A percentile compares a stretch with the other conserved stretches of the same genome.
phyloP scores from a whole-genome alignment of 495 filamentous ascomycete species.

The Lasiosphaeriaceae sp. region DNA sequence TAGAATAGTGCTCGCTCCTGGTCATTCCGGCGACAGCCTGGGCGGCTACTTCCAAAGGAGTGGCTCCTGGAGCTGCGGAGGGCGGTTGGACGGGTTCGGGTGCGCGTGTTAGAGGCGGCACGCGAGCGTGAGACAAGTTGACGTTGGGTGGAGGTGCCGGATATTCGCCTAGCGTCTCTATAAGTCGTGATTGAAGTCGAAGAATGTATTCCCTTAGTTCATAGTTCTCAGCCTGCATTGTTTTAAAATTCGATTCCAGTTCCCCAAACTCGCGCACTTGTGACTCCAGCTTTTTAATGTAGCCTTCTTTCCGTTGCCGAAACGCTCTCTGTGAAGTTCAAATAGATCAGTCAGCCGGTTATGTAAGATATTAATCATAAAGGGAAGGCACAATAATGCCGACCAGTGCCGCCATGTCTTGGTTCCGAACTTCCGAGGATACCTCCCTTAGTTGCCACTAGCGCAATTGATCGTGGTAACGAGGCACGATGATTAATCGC shows the following conservation, averaged over 20 bases:
- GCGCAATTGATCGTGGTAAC: slow-evolving; percentile 1
- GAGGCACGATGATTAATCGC: slow-evolving; percentile 7
- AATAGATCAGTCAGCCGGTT: slow-evolving; percentile 14
- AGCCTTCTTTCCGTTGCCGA: slow-evolving; percentile 93
- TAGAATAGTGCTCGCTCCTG: slow-evolving; percentile 20
- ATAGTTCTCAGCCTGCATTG: slow-evolving; percentile 82
- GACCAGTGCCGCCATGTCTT: neutral
- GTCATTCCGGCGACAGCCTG: slow-evolving; percentile 34
- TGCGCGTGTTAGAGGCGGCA: neutral
- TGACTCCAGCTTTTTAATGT: slow-evolving; percentile 95
- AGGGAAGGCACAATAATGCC: neutral
- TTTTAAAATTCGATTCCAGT: slow-evolving; percentile 67
- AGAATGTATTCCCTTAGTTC: slow-evolving; percentile 87
- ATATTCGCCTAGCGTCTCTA: slow-evolving; percentile 77
- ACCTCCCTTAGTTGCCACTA: neutral
- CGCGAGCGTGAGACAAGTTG: slow-evolving; percentile 31
- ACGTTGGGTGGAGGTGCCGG: slow-evolving; percentile 69
- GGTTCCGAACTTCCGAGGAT: neutral
- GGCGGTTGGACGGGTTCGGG: neutral
- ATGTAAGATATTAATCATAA: slow-evolving; percentile 21
- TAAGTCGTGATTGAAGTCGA: slow-evolving; percentile 79
- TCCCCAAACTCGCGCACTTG: slow-evolving; percentile 72
- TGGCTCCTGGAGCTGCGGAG: neutral
- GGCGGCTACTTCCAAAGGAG: slow-evolving; percentile 31
- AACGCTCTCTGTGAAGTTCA: slow-evolving; percentile 70